Evolutionary conservation across 2,329 filamentous ascomycete species (phyloP), one percentile per base, ranked within the genome.

Genomic region (Curvularia sp.): DNA sequence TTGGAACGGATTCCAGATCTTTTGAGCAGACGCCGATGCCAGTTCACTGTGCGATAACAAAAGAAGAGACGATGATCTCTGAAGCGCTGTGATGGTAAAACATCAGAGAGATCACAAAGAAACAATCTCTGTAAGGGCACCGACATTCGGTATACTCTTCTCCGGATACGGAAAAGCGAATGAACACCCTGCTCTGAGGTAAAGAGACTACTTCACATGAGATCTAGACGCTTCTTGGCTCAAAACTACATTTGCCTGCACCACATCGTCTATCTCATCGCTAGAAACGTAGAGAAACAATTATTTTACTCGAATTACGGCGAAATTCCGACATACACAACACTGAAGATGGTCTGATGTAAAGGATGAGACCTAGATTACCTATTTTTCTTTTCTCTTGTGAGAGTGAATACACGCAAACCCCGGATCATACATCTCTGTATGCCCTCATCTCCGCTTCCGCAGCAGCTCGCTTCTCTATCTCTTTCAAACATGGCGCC

Each of bases 1-100:
- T 78, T 87, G 80, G 80, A 84, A 83, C 65, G 82, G 81, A 2
- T 86, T 85, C 71, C 74, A 76, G 2, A 78, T 83, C 55, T 77
- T 79, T 50, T 82, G 61, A 70, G 30, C 13, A 30, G 13, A n/a
- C 18, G 12, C 13, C 1, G 10, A 41, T 5, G 4, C 22, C n/a
- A 5, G 9, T 20, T 20, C 20, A 26, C 8, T 10, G n/a, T 38
- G 15, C 20, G 13, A 38, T 13, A 49, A 39, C n/a, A 47, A 15
- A 47, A 5, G 1, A 18, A 22, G 4, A 2, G 26, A 6, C n/a
- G 6, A 13, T 4, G 7, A 18, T 18, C 39, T 24, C 9, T 42
- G 5, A 15, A 18, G 35, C 12, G 18, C 18, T 24, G 7, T 12
- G 39, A 13, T 42, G 20, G 31, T 20, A 4, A 9, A 20, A 18